phyloP scores from a whole-genome alignment of 139 green algal species.

The Chlamydomonas sp. region DNA sequence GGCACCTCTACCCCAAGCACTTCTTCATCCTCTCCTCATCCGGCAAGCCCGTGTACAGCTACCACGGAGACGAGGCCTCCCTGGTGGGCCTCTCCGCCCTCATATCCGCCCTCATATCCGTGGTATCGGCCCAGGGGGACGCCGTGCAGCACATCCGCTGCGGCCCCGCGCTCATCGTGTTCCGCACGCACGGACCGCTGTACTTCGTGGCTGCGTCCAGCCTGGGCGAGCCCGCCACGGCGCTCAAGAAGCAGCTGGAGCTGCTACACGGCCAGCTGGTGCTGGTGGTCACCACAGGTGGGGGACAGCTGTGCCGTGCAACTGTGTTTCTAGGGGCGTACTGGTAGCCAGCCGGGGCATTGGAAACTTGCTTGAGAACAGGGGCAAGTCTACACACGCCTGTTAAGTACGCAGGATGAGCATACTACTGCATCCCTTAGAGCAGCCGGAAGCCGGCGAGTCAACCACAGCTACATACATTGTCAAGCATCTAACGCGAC shows the following conservation, averaged over 20 bases:
- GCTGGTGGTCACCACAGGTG: slow-evolving; percentile 58
- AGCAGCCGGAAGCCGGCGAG: background rate
- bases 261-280: slow-evolving; percentile 69
- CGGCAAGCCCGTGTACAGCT: slow-evolving; percentile 83
- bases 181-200: slow-evolving; percentile 71
- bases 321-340: too few species aligned
- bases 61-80: slow-evolving; percentile 72
- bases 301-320: background rate
- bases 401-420: background rate
- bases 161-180: slow-evolving; percentile 72
- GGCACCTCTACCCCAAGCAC: slow-evolving; percentile 58
- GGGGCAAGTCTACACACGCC: background rate
- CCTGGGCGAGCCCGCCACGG: slow-evolving; percentile 60
- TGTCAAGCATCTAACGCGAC: background rate
- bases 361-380: background rate
- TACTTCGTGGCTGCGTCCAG: slow-evolving; percentile 69
- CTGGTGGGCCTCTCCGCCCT: slow-evolving; percentile 76
- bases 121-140: slow-evolving; percentile 63
- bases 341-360: too few species aligned
- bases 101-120: slow-evolving; percentile 69
- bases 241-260: slow-evolving; percentile 67
- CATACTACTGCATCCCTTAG: background rate
- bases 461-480: background rate
- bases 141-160: slow-evolving; percentile 54
- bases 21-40: slow-evolving; percentile 81